These are phyloP conservation scores for Monosporozyma yasuniensis DNA, from an alignment of 805 yeast genomes.

Conservation along the genomic window DNA sequence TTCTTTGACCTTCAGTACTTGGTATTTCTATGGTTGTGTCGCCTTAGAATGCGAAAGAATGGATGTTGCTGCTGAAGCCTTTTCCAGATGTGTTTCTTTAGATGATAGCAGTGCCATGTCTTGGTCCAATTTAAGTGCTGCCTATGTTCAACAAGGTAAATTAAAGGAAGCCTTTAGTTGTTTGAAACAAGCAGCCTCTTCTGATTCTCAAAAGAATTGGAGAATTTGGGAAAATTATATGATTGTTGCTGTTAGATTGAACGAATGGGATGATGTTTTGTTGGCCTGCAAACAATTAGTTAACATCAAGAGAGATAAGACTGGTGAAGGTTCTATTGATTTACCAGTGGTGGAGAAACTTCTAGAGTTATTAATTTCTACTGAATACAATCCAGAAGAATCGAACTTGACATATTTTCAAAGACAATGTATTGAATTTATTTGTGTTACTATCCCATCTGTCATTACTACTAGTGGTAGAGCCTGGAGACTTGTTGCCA, in stretches of 20 bases:
- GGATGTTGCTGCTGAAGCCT: conserved; percentile 81
- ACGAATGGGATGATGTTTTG: conserved; percentile 85
- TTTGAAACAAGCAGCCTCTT: conserved; percentile 66
- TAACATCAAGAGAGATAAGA: conserved; percentile 44
- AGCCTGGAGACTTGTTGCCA: conserved; percentile 77
- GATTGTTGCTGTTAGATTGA: conserved; percentile 68
- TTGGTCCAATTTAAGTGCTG: conserved; percentile 88
- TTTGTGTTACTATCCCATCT: conserved; percentile 59
- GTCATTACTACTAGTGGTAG: conserved; percentile 53
- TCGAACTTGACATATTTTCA: conserved; percentile 52
- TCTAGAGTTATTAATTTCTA: conserved; percentile 50
- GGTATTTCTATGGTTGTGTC: conserved; percentile 90
- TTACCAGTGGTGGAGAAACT: conserved; percentile 66
- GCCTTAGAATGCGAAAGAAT: conserved; percentile 67
- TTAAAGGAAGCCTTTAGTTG: conserved; percentile 78
- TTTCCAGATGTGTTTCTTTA: conserved; percentile 78
- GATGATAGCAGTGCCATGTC: conserved; percentile 75
- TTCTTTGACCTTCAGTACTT: conserved; percentile 69
- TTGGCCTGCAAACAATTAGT: conserved; percentile 61
- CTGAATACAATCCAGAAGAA: conserved; percentile 38
- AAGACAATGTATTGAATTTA: conserved; percentile 55
- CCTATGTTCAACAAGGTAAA: conserved; percentile 57
- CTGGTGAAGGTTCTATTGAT: conserved; percentile 61
- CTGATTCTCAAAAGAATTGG: conserved; percentile 72
- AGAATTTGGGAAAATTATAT: conserved; percentile 83